Conservation (phyloP, 805 yeast species). For the Brettanomyces sp. region DNA sequence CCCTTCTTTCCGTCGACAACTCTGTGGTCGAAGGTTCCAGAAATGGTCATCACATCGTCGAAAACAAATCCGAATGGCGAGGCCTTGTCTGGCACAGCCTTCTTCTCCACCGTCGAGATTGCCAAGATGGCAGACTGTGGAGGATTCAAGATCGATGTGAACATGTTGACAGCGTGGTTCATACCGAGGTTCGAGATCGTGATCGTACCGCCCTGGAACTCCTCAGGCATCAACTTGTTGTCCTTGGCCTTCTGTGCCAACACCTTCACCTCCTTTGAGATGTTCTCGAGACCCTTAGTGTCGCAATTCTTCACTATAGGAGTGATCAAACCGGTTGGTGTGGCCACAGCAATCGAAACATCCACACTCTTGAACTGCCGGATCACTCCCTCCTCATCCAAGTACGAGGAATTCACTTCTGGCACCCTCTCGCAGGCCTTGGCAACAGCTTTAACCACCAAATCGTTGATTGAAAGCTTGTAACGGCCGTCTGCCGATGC, state of each 20-base stretch:
- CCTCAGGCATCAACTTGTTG: conserved; percentile 89
- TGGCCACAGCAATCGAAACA: conserved; percentile 97
- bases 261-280: conserved; percentile 80
- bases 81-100: conserved; percentile 86
- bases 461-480: conserved; percentile 89
- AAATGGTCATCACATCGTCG: conserved; percentile 82
- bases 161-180: conserved; percentile 87
- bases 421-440: conserved; percentile 87
- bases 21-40: conserved; percentile 98
- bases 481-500: conserved; percentile 76
- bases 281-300: conserved; percentile 72
- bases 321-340: conserved; percentile 94
- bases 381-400: conserved; percentile 79
- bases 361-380: conserved; percentile 90
- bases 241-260: conserved; percentile 94
- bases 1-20: conserved; percentile 94
- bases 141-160: conserved; percentile 96
- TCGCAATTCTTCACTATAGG: conserved; percentile 91
- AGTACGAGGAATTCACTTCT: conserved; percentile 89
- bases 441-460: conserved; percentile 89
- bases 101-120: conserved; percentile 85
- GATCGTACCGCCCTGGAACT: conserved; percentile 98
- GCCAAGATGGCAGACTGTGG: conserved; percentile 95
- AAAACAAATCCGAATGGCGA: conserved; percentile 88
- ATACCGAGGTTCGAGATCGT: conserved; percentile 98